Evolutionary conservation across 163 green algal genomes (phyloP).

Genomic region (Scenedesmus sp.): DNA sequence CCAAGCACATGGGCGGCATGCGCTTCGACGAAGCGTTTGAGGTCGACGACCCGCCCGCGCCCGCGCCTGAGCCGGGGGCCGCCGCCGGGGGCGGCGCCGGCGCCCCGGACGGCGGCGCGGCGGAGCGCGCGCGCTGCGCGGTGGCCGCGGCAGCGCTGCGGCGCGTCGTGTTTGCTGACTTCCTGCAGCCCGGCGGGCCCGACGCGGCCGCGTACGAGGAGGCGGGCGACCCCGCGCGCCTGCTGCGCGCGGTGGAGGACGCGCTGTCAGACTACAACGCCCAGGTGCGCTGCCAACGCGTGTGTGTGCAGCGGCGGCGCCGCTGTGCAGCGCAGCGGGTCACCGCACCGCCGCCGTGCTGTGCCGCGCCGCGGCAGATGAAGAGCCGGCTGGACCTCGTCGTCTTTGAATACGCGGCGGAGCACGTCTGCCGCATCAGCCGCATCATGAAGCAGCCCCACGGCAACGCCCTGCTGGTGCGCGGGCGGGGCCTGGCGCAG

Average conservation of each 20-base stretch:
- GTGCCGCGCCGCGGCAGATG: constrained; percentile 33
- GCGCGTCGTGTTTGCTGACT: constrained; percentile 74
- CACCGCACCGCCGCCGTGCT: neutral
- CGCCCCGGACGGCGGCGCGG: constrained; percentile 42
- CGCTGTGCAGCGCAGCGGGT: neutral
- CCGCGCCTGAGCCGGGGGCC: constrained; percentile 14
- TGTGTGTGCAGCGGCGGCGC: too few species aligned
- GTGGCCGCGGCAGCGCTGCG: constrained; percentile 53
- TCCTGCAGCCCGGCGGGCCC: constrained; percentile 53
- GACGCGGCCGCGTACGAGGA: constrained; percentile 14
- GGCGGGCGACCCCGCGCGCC: constrained; percentile 46
- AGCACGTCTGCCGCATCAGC: constrained; percentile 82
- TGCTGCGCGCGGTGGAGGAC: constrained; percentile 57
- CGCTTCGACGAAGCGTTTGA: constrained; percentile 61
- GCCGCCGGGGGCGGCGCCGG: constrained; percentile 33
- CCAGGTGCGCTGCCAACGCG: constrained; percentile 34
- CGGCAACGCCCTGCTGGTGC: constrained; percentile 80
- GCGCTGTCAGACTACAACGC: constrained; percentile 82
- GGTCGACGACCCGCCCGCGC: constrained; percentile 50
- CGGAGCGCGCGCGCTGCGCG: neutral
- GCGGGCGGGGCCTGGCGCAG: too few species aligned
- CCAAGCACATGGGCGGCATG: constrained; percentile 62
- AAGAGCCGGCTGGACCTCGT: constrained; percentile 81
- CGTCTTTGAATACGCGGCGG: constrained; percentile 77
- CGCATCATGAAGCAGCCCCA: constrained; percentile 84